These are phyloP conservation scores for Sugiyamaella japonica DNA, from an alignment of 1,139 yeast species.

Conservation along the genomic window DNA sequence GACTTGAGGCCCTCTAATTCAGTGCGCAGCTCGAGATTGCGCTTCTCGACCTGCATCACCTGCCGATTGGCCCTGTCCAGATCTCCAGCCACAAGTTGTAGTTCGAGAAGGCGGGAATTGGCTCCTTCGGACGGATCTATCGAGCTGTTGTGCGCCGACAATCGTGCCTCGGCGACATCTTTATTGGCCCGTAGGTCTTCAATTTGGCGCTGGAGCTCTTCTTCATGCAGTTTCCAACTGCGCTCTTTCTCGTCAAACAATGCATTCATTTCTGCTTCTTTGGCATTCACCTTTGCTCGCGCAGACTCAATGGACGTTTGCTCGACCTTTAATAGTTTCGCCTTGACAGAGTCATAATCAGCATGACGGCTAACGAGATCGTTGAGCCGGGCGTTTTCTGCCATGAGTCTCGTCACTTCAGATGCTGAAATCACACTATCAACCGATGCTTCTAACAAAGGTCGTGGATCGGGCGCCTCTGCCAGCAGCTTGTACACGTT, in stretches of 20 bases:
- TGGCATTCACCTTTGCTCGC: slow-evolving; percentile 39
- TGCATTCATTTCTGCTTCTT: slow-evolving; percentile 43
- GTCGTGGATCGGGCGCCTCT: slow-evolving; percentile 93
- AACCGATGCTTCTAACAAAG: slow-evolving; percentile 69
- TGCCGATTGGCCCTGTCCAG: slow-evolving; percentile 71
- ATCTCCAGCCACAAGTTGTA: slow-evolving; percentile 70
- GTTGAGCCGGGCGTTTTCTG: slow-evolving; percentile 56
- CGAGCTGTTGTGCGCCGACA: slow-evolving; percentile 28
- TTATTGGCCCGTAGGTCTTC: slow-evolving; percentile 38
- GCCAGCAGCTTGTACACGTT: slow-evolving; percentile 72
- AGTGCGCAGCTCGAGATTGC: slow-evolving; percentile 72
- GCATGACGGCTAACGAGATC: slow-evolving; percentile 65
- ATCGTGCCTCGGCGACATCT: slow-evolving; percentile 36
- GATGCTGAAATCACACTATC: slow-evolving; percentile 63
- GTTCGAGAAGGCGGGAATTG: slow-evolving; percentile 47
- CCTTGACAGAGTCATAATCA: slow-evolving; percentile 76
- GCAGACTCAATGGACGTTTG: slow-evolving; percentile 36
- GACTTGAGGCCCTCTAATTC: slow-evolving; percentile 58
- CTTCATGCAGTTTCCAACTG: slow-evolving; percentile 47
- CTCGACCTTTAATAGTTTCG: slow-evolving; percentile 57
- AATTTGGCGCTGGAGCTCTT: slow-evolving; percentile 46
- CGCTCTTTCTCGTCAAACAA: slow-evolving; percentile 46
- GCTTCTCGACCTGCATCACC: slow-evolving; percentile 66
- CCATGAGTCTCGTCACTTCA: slow-evolving; percentile 54
- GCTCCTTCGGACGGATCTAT: slow-evolving; percentile 28